Evolutionary conservation across 495 filamentous ascomycete genomes (phyloP).

Genomic region (Filosporella fistucella): DNA sequence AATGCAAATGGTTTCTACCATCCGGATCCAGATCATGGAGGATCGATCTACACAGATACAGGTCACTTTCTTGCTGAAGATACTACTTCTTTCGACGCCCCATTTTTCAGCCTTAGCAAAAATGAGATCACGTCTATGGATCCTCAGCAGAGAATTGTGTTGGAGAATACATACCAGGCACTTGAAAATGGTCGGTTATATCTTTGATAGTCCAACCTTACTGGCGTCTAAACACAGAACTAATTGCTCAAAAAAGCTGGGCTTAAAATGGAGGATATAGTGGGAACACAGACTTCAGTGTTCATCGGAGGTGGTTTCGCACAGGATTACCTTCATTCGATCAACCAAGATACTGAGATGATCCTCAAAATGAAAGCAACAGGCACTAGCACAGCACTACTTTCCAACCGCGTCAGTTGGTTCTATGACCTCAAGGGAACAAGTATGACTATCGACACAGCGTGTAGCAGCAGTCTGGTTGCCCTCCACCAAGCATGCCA

Average conservation of each 20-base stretch:
- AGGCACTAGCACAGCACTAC: slow-evolving; percentile 45
- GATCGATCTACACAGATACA: background rate
- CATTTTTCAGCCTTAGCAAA: slow-evolving; percentile 51
- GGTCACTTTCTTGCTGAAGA: background rate
- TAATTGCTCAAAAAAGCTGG: slow-evolving; percentile 31
- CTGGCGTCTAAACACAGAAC: background rate
- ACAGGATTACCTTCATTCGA: slow-evolving; percentile 31
- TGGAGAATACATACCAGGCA: slow-evolving; percentile 47
- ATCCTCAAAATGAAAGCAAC: slow-evolving; percentile 17
- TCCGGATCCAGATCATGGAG: slow-evolving; percentile 21
- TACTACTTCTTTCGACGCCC: slow-evolving; percentile 41
- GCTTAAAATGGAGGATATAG: slow-evolving; percentile 24
- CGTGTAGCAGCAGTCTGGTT: slow-evolving; percentile 72
- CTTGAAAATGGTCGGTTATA: slow-evolving; percentile 1
- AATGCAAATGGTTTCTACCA: slow-evolving; percentile 44
- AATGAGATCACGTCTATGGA: slow-evolving; percentile 53
- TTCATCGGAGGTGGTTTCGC: slow-evolving; percentile 30
- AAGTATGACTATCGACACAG: slow-evolving; percentile 76
- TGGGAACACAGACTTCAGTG: slow-evolving; percentile 23
- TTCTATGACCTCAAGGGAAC: slow-evolving; percentile 50
- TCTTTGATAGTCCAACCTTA: background rate
- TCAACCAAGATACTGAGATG: slow-evolving; percentile 30
- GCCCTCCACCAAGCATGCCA: slow-evolving; percentile 71
- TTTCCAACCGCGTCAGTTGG: slow-evolving; percentile 56
- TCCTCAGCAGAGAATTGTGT: slow-evolving; percentile 46